A percentile compares a stretch with the other conserved stretches of the same genome.
Evolutionary conservation across 129 eudicot species (phyloP).

Genomic region (Lonicera japonica): DNA sequence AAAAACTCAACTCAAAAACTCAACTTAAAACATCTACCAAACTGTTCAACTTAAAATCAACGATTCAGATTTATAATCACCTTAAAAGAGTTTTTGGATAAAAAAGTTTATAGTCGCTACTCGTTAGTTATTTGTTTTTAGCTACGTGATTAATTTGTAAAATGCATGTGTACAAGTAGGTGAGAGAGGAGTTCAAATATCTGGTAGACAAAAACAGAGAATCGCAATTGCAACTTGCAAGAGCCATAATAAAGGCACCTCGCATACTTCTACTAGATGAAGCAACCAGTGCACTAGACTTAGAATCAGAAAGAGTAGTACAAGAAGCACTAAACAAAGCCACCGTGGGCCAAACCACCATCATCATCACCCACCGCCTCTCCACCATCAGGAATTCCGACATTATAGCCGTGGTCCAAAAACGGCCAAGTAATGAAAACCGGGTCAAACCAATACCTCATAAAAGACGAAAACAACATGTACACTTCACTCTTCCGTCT

Average conservation of each 20-base stretch:
- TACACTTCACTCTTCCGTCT: slow-evolving; percentile 56
- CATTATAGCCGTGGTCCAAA: slow-evolving; percentile 55
- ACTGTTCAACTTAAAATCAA: too few relatives aligned
- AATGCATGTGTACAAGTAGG: slow-evolving; percentile 56
- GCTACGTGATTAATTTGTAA: too few relatives aligned
- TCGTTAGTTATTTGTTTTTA: too few relatives aligned
- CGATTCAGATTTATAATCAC: too few relatives aligned
- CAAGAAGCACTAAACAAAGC: slow-evolving; percentile 92
- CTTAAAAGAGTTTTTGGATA: too few relatives aligned
- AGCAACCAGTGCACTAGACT: slow-evolving; percentile 92
- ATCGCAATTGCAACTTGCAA: slow-evolving; percentile 82
- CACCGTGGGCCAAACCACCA: slow-evolving; percentile 65
- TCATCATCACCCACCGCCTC: slow-evolving; percentile 82
- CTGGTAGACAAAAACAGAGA: slow-evolving; percentile 96
- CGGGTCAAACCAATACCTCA: slow-evolving; percentile 69
- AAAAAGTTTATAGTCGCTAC: too few relatives aligned
- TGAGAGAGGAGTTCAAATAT: slow-evolving; percentile 86
- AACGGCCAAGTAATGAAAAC: slow-evolving; percentile 60
- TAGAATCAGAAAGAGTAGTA: slow-evolving; percentile 72
- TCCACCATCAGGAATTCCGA: slow-evolving; percentile 78
- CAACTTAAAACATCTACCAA: too few relatives aligned
- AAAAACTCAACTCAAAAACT: too few relatives aligned
- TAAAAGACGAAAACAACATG: slow-evolving; percentile 42
- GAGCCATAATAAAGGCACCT: slow-evolving; percentile 81
- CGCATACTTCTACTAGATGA: slow-evolving; percentile 87